Evolutionary conservation across 805 yeast genomes (phyloP), one percentile per base, ranked within the genome.

Genomic region (Candida incommunis): DNA sequence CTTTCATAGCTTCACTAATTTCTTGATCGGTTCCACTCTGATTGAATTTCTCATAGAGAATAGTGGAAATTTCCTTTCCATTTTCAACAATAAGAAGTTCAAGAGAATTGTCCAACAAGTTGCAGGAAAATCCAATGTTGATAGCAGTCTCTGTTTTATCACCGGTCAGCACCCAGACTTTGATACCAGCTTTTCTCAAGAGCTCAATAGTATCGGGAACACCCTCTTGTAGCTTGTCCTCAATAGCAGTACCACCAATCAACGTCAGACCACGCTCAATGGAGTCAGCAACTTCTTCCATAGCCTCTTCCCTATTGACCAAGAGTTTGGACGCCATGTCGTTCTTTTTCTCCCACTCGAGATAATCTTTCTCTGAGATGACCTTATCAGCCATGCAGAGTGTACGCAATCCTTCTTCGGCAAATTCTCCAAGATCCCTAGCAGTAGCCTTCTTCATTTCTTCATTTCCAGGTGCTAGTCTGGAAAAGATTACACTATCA

Each of bases 121-220:
- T 80, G 63, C 90, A 82, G 15, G 85, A 77, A 56, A 79, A 82
- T 1, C 90, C 92, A 60, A 82, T 82, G 58, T 81, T 80, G 58
- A 82, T 82, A 2, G 92, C 92, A 7, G 92, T 82, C 61, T 82
- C 92, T 43, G 82, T 76, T 59, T 79, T 76, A 61, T 82, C 92
- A 51, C 92, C 92, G 7, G 92, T 82, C 24, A 82, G 67, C 44
- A 82, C 88, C 92, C 92, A 82, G 42, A 82, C 65, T 59, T 82
- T 82, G 54, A 82, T 78, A 42, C 92, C 92, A 0, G 88, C 90
- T 42, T 71, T 65, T 3, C 78, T 75, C 43, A 82, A 67, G 35
- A 76, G 59, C 15, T 80, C 72, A 53, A 82, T 82, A 1, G 90
- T 69, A 44, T 76, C 80, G 0, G 90, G 87, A 20, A 82, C 92